Base-by-base conservation (phyloP, 148 eudicot genomes). In the Mesembryanthemum crystallinum region DNA sequence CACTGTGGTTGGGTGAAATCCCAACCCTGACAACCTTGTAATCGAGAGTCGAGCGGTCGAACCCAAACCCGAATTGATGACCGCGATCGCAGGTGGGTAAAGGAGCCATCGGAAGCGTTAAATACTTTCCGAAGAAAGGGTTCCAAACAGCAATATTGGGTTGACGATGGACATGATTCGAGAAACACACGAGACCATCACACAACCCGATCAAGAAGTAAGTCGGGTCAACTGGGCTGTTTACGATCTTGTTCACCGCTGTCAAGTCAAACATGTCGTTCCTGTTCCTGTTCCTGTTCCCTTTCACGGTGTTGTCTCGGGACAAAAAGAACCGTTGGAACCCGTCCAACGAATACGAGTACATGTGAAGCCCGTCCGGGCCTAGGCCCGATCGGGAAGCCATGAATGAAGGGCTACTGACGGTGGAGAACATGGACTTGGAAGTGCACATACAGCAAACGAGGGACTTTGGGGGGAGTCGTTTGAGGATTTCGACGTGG, bases 1-100 rank as follows among this genome's bases (percentile, higher is more conserved):
- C 7, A 0, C 24, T 33, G 11, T 12, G 18, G 7, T 3, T 9
- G 4, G 52, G 62, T 14, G 66, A 1, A n/a, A 79, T 32, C 8
- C 42, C 77, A 10, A 74, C 37, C 23, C 74, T 79, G 20, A 79
- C 78, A 49, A 74, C 37, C 21, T 79, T 79, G 45, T 67, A 32
- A 3, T 73, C 78, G 1, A 61, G 1, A 28, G 1, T 1, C 11
- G 7, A 7, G 0, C 1, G 8, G 60, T 79, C 82, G 18, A 67
- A 79, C 35, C 78, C 82, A 15, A 79, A 79, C 25, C 78, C 82
- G n/a, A 73, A 7, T 13, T 52, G 69, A 47, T 1, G 12, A 14
- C 49, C 59, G n/a, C 59, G 21, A 0, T 62, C 59, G 11, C 2
- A 45, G 18, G 15, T 17, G 10, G 61, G n/a, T 21, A 65, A n/a